phyloP scores from a whole-genome alignment of 2,329 filamentous ascomycete genomes.

The Waltergamsia citrina region DNA sequence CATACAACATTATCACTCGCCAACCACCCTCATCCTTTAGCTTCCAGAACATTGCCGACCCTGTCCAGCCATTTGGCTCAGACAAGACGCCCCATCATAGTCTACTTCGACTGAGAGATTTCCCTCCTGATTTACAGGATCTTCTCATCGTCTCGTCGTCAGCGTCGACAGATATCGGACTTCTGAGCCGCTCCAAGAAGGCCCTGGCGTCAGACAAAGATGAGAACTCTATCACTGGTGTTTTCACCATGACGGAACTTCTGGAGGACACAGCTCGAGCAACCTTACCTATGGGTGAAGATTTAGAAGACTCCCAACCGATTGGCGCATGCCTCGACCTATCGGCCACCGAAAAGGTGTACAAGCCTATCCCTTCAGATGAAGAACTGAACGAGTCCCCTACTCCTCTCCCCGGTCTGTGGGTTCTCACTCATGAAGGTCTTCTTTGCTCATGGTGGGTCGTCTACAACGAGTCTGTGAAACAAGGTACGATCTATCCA shows the following conservation, averaged over 20 bases:
- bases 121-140: conserved; percentile 72
- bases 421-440: conserved; percentile 84
- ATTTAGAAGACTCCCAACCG: conserved; percentile 57
- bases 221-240: conserved; percentile 48
- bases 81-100: conserved; percentile 67
- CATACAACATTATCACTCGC: conserved; percentile 73
- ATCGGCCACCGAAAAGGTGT: conserved; percentile 71
- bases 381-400: conserved; percentile 71
- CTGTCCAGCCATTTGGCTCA: conserved; percentile 62
- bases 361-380: conserved; percentile 66
- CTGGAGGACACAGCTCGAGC: conserved; percentile 68
- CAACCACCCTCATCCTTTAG: conserved; percentile 49
- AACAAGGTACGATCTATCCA: conserved; percentile 61
- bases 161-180: conserved; percentile 65
- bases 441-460: conserved; percentile 84
- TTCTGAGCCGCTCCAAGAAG: conserved; percentile 65
- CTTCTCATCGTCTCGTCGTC: conserved; percentile 76
- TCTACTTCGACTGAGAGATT: conserved; percentile 67
- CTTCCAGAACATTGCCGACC: conserved; percentile 66
- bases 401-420: conserved; percentile 71
- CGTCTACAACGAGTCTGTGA: conserved; percentile 79
- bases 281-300: conserved; percentile 59
- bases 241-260: conserved; percentile 66
- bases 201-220: conserved; percentile 53
- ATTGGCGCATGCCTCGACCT: conserved; percentile 77